Evolutionary conservation across 2,329 filamentous ascomycete genomes (phyloP), one percentile per base, ranked within the genome.

Genomic region (Colletotrichum coccodes): DNA sequence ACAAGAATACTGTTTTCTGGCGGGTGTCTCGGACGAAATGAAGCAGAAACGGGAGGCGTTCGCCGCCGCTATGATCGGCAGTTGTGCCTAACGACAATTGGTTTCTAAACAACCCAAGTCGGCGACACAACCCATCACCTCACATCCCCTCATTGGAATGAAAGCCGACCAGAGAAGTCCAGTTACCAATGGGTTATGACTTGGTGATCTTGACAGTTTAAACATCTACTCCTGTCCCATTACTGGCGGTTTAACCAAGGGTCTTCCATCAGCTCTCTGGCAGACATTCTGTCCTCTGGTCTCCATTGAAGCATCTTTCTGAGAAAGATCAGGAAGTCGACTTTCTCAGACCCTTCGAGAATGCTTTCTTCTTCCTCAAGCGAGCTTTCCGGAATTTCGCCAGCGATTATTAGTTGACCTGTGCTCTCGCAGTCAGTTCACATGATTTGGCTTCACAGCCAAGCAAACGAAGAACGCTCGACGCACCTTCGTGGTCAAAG

Each of bases 291-390:
- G 28, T 76, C 75, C 30, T 76, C 75, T 0, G 75, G 75, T 1
- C 67, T 72, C 75, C 75, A 76, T 32, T 72, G 68, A 2, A 76
- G 69, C 73, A 76, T 76, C 3, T 72, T 68, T 9, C 71, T 63
- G 8, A 75, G 28, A 21, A 76, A 75, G 3, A 12, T 21, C 1
- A 76, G 32, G 23, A 76, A 75, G 2, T 26, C 40, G 2, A 40
- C 47, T 50, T 75, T 75, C 3, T 72, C 64, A 2, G 64, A 44
- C 2, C 69, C 73, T n/a, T 74, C 68, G 0, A 76, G 62, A 0
- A 47, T 50, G n/a, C 40, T 30, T 5, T 64, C 53, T 7, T 70
- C 68, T 8, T 70, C 68, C 34, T 70, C 68, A 3, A 70, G 38
- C 2, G 68, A 68, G 4, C 54, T 53, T 32, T 68, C 59, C 11